Evolutionary conservation across 2,329 filamentous ascomycete species (phyloP).

Genomic region (Calonectria montana): DNA sequence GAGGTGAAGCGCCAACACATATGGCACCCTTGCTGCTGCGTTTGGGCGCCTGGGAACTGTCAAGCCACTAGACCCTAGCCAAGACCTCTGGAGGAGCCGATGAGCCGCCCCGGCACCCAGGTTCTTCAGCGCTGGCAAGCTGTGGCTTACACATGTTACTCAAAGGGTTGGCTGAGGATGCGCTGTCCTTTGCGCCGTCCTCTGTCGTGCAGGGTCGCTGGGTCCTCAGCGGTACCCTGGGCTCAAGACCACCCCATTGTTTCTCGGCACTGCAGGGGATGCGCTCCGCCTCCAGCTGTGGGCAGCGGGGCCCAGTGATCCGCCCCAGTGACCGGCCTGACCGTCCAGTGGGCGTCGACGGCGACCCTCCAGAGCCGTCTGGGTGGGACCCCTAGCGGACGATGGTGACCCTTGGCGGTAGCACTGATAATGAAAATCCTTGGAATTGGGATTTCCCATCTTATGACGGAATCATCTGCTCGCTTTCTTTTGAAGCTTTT

Average conservation of each 20-base stretch:
- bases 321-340: slow-evolving; percentile 1
- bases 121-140: neutral
- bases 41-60: neutral
- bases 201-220: neutral
- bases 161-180: slow-evolving; percentile 9
- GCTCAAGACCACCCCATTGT: neutral
- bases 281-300: slow-evolving; percentile 2
- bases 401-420: neutral
- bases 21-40: neutral
- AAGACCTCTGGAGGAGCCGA: slow-evolving; percentile 15
- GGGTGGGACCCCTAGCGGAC: slow-evolving; percentile 10
- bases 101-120: slow-evolving; percentile 10
- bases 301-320: neutral
- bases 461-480: slow-evolving; percentile 22
- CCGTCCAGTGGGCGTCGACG: neutral
- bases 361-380: slow-evolving; percentile 14
- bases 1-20: slow-evolving; percentile 4
- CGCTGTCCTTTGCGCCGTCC: neutral
- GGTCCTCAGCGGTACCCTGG: neutral
- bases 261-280: slow-evolving; percentile 9
- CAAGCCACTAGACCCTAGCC: neutral
- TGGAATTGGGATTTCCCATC: slow-evolving; percentile 23
- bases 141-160: neutral
- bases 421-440: slow-evolving; percentile 12
- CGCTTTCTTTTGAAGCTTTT: neutral